Base-by-base conservation (phyloP, 2,329 filamentous ascomycete species). In the Capronia americana region DNA sequence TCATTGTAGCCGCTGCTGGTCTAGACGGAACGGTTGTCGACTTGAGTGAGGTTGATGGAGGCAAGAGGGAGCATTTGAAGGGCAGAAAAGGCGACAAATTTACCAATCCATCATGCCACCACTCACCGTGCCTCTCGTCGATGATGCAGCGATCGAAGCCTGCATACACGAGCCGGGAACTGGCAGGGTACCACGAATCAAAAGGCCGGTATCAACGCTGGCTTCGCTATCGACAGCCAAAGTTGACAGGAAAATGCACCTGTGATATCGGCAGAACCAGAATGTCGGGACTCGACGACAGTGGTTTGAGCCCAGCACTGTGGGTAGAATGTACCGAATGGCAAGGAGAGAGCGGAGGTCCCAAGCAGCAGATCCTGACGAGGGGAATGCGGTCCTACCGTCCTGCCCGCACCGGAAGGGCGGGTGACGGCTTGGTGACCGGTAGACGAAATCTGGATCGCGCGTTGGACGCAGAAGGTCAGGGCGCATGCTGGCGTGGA, bases 251-350 rank as follows among this genome's bases (percentile, higher is more conserved):
- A 44, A 8, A 44, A 44, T 44, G 38, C 38, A n/a, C 38, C 38
- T 44, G 38, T 44, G 38, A 44, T n/a, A 8, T 44, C 38, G 38
- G 32, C 20, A 10, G 32, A 66, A 50, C 64, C 64, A 66, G 56
- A 58, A 20, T 63, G 44, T 32, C 54, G 64, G 64, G 64, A 66
- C 58, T 44, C 41, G 53, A 48, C 46, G 57, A 60, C 32, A 60
- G n/a, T 64, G n/a, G 38, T 14, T 53, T 55, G 53, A 30, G 23
- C 23, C 23, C 23, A 11, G 23, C 26, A 53, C 10, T 26, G 48
- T 28, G 23, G 20, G 48, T 24, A 53, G 26, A 26, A 53, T 24
- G 48, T 53, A 44, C 24, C 24, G 48, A 51, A 51, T 51, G 48
- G 46, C 20, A 28, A 17, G 48, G 20, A 28, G 3, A 11, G 34